Conservation (phyloP, 2,329 filamentous ascomycete genomes). For the Didymella segeticola region DNA sequence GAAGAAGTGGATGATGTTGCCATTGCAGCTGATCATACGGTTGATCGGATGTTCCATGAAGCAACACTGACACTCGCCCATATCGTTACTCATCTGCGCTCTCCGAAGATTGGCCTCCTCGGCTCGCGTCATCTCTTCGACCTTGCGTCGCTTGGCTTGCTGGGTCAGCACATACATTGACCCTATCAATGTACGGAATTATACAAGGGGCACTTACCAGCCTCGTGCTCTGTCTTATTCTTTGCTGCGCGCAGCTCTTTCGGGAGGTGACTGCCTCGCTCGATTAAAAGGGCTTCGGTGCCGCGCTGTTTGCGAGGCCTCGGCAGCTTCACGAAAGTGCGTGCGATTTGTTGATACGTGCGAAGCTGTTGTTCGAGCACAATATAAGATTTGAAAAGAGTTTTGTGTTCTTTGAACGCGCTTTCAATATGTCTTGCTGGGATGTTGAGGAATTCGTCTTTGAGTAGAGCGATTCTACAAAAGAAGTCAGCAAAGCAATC, state of each 20-base stretch:
- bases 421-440: slow-evolving; percentile 46
- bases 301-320: slow-evolving; percentile 31
- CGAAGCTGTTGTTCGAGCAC: slow-evolving; percentile 40
- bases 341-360: slow-evolving; percentile 24
- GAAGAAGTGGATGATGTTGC: slow-evolving; percentile 67
- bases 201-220: slow-evolving; percentile 16
- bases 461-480: slow-evolving; percentile 44
- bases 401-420: slow-evolving; percentile 37
- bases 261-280: slow-evolving; percentile 34
- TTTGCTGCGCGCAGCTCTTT: slow-evolving; percentile 43
- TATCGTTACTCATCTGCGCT: slow-evolving; percentile 50
- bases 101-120: slow-evolving; percentile 48
- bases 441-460: slow-evolving; percentile 52
- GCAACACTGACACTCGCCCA: slow-evolving; percentile 75
- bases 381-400: slow-evolving; percentile 50
- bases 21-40: slow-evolving; percentile 72
- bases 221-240: slow-evolving; percentile 31
- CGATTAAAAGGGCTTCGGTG: slow-evolving; percentile 26
- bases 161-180: slow-evolving; percentile 7
- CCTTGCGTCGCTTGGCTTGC: slow-evolving; percentile 36
- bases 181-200: background rate
- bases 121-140: slow-evolving; percentile 25
- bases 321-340: slow-evolving; percentile 27
- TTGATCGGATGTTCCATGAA: slow-evolving; percentile 71
- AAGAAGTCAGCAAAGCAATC: slow-evolving; percentile 17